phyloP scores from a whole-genome alignment of 805 yeast species.

The Ogataea wickerhamii region DNA sequence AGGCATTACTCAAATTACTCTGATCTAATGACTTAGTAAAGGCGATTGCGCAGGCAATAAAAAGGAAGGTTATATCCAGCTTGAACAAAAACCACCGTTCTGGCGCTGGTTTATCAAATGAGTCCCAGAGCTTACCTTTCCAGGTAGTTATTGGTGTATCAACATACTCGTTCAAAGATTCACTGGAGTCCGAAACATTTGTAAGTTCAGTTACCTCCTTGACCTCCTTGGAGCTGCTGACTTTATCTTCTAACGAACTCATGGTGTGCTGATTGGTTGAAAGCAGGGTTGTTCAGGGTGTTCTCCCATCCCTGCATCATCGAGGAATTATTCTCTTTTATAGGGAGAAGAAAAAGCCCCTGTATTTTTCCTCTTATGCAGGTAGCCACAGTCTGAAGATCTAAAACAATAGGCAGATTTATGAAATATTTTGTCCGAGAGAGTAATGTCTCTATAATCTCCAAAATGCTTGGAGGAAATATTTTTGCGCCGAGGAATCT shows the following conservation, averaged over 20 bases:
- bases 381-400: too few species aligned
- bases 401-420: too few species aligned
- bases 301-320: too few species aligned
- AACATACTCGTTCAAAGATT: not conserved
- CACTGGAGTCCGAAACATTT: not conserved
- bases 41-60: slow-evolving; percentile 42
- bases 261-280: too few species aligned
- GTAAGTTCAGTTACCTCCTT: not conserved
- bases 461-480: too few species aligned
- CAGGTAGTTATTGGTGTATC: slow-evolving; percentile 4
- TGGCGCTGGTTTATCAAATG: slow-evolving; percentile 35
- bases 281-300: too few species aligned
- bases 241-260: not conserved
- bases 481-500: too few species aligned
- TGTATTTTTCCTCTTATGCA: too few species aligned
- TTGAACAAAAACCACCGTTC: slow-evolving; percentile 43
- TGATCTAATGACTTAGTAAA: slow-evolving; percentile 54
- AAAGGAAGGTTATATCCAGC: slow-evolving; percentile 43
- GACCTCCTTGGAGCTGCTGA: not conserved
- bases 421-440: too few species aligned
- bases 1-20: slow-evolving; percentile 56
- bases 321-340: too few species aligned
- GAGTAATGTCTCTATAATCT: too few species aligned
- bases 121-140: slow-evolving; percentile 8
- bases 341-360: too few species aligned